A percentile compares a stretch with the other conserved stretches of the same genome.
Conservation (phyloP, 768 basidiomycete species). For the Leccinum longicurvipes region DNA sequence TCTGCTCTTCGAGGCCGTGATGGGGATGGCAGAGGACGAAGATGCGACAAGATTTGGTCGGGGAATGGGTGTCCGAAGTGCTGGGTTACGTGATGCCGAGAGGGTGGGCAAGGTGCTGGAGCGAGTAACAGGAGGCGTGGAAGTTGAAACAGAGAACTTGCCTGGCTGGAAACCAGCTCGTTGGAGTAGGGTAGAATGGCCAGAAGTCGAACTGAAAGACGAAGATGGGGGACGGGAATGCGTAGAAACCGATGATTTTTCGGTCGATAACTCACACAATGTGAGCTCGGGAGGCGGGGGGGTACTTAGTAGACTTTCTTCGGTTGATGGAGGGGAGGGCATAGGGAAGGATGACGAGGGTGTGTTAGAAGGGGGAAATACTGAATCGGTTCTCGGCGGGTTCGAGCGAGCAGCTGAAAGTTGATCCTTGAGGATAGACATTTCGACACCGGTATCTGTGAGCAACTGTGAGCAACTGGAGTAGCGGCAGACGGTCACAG, state of each 20-base stretch:
- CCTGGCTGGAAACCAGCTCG: slow-evolving; percentile 48
- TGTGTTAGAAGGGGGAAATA: slow-evolving; percentile 26
- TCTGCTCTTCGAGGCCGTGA: slow-evolving; percentile 63
- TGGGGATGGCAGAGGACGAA: slow-evolving; percentile 31
- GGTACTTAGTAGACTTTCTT: slow-evolving; percentile 58
- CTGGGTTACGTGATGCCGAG: slow-evolving; percentile 42
- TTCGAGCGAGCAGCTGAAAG: slow-evolving; percentile 40
- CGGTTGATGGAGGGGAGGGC: slow-evolving; percentile 29
- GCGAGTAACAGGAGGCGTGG: slow-evolving; percentile 51
- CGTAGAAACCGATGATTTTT: slow-evolving; percentile 39
- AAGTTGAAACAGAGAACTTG: slow-evolving; percentile 38
- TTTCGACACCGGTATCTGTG: slow-evolving; percentile 81
- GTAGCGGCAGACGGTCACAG: slow-evolving; percentile 32
- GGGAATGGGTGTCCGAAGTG: slow-evolving; percentile 43
- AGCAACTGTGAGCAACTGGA: slow-evolving; percentile 14
- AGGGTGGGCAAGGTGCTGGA: slow-evolving; percentile 56
- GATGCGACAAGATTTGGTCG: slow-evolving; percentile 40
- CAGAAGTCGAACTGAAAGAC: slow-evolving; percentile 33
- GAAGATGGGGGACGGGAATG: slow-evolving; percentile 32
- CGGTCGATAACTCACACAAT: slow-evolving; percentile 51
- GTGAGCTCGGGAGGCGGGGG: slow-evolving; percentile 59
- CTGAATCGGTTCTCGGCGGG: slow-evolving; percentile 27
- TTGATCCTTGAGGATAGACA: slow-evolving; percentile 79
- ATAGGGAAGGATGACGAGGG: slow-evolving; percentile 36
- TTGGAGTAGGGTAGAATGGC: slow-evolving; percentile 48